Conservation (phyloP, 2,329 filamentous ascomycete species). For the Ceratocystis destructans region DNA sequence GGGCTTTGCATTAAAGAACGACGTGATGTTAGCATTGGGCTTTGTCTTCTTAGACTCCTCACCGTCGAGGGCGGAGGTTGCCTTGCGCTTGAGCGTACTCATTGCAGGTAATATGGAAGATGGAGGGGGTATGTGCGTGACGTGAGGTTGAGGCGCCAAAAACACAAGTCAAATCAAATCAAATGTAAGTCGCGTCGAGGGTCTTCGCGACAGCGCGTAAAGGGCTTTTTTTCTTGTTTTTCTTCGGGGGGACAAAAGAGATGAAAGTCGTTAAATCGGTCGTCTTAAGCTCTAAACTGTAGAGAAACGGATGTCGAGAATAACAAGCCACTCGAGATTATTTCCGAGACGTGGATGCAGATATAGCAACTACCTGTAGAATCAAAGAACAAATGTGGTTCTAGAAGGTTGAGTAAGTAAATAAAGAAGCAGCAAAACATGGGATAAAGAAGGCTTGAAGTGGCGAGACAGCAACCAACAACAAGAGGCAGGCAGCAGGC, state of each 20-base stretch:
- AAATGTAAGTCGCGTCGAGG: conserved; percentile 4
- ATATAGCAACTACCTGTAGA: background rate
- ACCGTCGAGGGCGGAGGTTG: conserved; percentile 32
- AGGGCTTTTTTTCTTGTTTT: conserved; percentile 1
- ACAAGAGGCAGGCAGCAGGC: background rate
- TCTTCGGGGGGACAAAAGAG: background rate
- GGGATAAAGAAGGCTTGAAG: background rate
- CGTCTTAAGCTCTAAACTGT: background rate
- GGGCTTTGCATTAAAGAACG: conserved; percentile 72
- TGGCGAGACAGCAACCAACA: background rate
- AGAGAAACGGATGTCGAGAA: background rate
- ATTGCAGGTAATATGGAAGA: conserved; percentile 25
- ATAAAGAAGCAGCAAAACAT: background rate
- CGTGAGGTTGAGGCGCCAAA: background rate
- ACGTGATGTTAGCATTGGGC: conserved; percentile 65
- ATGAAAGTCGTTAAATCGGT: background rate
- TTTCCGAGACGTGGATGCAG: background rate
- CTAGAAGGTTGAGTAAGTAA: background rate
- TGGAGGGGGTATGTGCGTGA: background rate
- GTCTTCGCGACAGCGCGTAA: conserved; percentile 7
- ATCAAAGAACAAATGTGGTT: background rate
- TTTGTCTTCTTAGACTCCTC: conserved; percentile 56
- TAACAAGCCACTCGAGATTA: background rate
- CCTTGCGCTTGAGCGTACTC: conserved; percentile 55
- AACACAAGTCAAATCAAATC: background rate